Evolutionary conservation across 129 eudicot genomes (phyloP).

Genomic region (Helichrysum umbraculigerum): DNA sequence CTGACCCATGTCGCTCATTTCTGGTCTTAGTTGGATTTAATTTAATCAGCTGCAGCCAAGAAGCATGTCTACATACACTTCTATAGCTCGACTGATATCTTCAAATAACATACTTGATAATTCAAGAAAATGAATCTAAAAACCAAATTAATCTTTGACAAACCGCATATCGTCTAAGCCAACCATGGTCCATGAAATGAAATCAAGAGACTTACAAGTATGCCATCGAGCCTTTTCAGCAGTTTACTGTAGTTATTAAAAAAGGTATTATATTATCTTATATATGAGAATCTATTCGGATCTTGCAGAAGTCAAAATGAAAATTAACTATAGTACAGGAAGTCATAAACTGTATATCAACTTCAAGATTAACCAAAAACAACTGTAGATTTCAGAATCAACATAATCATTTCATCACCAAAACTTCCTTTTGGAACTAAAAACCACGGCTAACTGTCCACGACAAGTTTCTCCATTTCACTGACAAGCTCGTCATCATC

Average conservation of each 20-base stretch:
- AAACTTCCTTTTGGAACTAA: background rate
- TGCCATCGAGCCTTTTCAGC: background rate
- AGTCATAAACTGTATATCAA: background rate
- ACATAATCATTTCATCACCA: background rate
- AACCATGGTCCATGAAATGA: background rate
- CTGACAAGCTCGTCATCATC: slow-evolving; percentile 36
- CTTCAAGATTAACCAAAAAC: background rate
- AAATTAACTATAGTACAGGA: background rate
- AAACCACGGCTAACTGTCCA: slow-evolving; percentile 23
- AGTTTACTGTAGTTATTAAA: background rate
- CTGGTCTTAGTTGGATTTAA: background rate
- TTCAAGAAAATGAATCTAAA: background rate
- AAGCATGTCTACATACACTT: background rate
- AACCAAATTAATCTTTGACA: slow-evolving; percentile 1
- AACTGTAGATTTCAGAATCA: background rate
- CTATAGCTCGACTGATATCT: background rate
- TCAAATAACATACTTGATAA: background rate
- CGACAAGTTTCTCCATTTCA: slow-evolving; percentile 57
- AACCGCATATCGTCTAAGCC: slow-evolving; percentile 35
- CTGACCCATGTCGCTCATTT: background rate
- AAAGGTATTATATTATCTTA: background rate
- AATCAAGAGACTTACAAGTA: background rate
- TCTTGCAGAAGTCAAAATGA: background rate
- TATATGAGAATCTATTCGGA: background rate
- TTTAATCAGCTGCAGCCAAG: background rate